A percentile compares a stretch with the other conserved stretches of the same genome.
These are phyloP conservation scores for Nemania sp. DNA, from an alignment of 2,329 filamentous ascomycete species.

Conservation along the genomic window DNA sequence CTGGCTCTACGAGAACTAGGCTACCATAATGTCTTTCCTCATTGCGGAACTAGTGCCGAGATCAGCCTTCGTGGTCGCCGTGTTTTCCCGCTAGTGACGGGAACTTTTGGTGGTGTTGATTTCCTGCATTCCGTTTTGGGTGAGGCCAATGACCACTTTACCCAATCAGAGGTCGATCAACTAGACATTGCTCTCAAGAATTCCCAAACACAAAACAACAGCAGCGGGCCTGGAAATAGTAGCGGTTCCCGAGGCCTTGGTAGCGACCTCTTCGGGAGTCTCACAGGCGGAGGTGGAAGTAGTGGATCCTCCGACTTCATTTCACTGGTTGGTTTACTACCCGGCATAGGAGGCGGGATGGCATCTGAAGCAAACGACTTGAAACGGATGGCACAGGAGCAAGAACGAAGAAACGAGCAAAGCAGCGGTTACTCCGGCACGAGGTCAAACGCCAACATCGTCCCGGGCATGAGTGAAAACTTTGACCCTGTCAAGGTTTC, in stretches of 20 bases:
- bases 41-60: conserved; percentile 75
- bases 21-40: conserved; percentile 75
- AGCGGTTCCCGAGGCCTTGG: conserved; percentile 57
- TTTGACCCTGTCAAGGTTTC: conserved; percentile 84
- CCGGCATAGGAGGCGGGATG: conserved; percentile 74
- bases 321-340: conserved; percentile 79
- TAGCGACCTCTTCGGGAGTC: conserved; percentile 48
- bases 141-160: conserved; percentile 85
- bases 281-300: conserved; percentile 36
- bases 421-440: conserved; percentile 48
- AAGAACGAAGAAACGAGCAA: conserved; percentile 57
- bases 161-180: conserved; percentile 86
- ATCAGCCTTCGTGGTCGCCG: conserved; percentile 74
- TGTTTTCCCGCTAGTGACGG: conserved; percentile 81
- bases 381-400: conserved; percentile 73
- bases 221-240: conserved; percentile 53
- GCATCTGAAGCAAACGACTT: conserved; percentile 74
- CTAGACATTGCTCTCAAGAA: conserved; percentile 80
- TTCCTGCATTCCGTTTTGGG: conserved; percentile 83
- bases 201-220: conserved; percentile 69
- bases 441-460: conserved; percentile 66
- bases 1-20: conserved; percentile 80
- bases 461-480: conserved; percentile 79
- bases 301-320: conserved; percentile 70
- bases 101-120: conserved; percentile 83